These are phyloP conservation scores for Thamnidium elegans DNA, from an alignment of 192 early-diverging fungal species.

Conservation along the genomic window DNA sequence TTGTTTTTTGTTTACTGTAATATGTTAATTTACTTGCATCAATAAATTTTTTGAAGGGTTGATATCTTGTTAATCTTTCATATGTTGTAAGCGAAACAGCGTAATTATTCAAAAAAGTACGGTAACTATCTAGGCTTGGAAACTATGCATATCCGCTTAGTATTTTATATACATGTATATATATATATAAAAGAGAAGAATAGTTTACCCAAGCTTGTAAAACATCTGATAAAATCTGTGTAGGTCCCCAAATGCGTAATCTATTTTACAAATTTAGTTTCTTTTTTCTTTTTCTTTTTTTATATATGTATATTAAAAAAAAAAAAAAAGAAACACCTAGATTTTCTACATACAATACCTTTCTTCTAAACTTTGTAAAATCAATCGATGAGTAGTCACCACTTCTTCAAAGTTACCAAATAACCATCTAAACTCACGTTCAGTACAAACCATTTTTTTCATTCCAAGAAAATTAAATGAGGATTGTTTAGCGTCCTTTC, in stretches of 20 bases:
- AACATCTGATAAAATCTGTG: slow-evolving; percentile 35
- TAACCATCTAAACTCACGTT: slow-evolving; percentile 27
- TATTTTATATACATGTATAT: not conserved
- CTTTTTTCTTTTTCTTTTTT: not conserved
- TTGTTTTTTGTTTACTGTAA: not conserved
- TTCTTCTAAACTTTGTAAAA: slow-evolving; percentile 20
- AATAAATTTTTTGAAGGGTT: slow-evolving; percentile 35
- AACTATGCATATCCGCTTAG: slow-evolving; percentile 11
- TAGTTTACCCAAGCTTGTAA: slow-evolving; percentile 26
- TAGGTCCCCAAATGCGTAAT: slow-evolving; percentile 36
- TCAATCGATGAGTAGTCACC: slow-evolving; percentile 12
- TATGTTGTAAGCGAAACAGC: slow-evolving; percentile 25
- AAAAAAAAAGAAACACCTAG: not conserved
- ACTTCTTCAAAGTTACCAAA: slow-evolving; percentile 34
- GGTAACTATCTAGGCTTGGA: slow-evolving; percentile 21
- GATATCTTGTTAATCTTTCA: slow-evolving; percentile 20
- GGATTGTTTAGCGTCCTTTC: slow-evolving; percentile 19
- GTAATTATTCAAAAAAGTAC: slow-evolving; percentile 26
- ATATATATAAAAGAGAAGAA: not conserved
- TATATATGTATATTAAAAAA: too few species aligned
- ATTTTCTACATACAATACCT: slow-evolving; percentile 11
- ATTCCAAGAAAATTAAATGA: slow-evolving; percentile 28
- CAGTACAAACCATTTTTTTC: slow-evolving; percentile 29
- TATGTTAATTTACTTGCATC: slow-evolving; percentile 27
- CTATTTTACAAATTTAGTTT: slow-evolving; percentile 8